Percentiles rank a stretch among this genome's conserved stretches.
These are phyloP conservation scores for Blastobotrys serpentis DNA, from an alignment of 1,139 yeast species.

Conservation along the genomic window DNA sequence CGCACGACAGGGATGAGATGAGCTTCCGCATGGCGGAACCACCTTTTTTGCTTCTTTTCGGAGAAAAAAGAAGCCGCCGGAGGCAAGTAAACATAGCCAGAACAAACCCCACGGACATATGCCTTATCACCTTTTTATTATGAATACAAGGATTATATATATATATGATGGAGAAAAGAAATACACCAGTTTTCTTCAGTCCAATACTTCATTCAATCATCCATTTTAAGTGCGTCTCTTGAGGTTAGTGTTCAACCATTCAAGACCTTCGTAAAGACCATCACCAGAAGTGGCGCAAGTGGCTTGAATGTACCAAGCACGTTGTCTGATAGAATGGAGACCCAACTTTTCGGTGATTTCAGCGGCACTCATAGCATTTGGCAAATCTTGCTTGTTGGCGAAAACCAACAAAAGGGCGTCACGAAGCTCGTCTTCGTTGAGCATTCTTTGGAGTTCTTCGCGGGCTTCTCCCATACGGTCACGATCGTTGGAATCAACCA, in stretches of 20 bases:
- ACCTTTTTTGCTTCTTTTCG: not conserved
- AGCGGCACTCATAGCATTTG: constrained; percentile 94
- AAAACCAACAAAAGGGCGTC: constrained; percentile 85
- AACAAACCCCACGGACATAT: not conserved
- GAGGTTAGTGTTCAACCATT: constrained; percentile 86
- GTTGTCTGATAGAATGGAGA: constrained; percentile 86
- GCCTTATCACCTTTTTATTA: constrained; percentile 2
- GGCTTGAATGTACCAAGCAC: constrained; percentile 95
- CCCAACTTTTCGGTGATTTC: constrained; percentile 92
- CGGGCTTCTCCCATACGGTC: constrained; percentile 92
- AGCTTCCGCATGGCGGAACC: not conserved
- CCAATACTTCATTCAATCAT: too few species aligned
- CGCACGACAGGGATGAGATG: too few species aligned
- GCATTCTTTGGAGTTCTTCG: constrained; percentile 91
- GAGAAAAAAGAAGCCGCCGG: too few species aligned
- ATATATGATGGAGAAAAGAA: constrained; percentile 2
- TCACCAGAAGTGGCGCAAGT: constrained; percentile 95
- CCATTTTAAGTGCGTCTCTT: constrained; percentile 61
- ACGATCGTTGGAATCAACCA: constrained; percentile 90
- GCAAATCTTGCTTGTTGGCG: constrained; percentile 86
- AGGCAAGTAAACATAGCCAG: too few species aligned
- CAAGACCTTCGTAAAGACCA: constrained; percentile 92
- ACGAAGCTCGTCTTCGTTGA: constrained; percentile 89
- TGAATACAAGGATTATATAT: constrained; percentile 6
- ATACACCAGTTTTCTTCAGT: too few species aligned